Evolutionary conservation across 768 basidiomycete genomes (phyloP), one percentile per base, ranked within the genome.

Genomic region (Lactifluus subvellereus): DNA sequence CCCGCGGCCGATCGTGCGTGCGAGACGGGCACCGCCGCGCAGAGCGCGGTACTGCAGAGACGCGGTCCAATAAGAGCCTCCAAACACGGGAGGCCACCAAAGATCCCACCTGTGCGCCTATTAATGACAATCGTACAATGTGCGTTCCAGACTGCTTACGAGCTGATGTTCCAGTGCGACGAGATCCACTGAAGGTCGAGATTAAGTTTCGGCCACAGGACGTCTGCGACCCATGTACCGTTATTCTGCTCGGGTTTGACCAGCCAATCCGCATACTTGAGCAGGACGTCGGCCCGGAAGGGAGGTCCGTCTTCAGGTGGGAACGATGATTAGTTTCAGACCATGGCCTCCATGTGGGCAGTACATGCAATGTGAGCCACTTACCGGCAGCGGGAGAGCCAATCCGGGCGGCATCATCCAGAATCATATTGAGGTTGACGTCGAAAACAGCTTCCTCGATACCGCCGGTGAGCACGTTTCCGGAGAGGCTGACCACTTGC

Each of bases 141-240:
- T 35, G 10, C 32, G 5, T 5, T 20, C 35, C 5, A 37, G 14
- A 35, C 20, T n/a, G 16, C 58, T 32, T 3, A 64, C 63, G 59
- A 60, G 63, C 53, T 64, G 38, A 13, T 5, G 33, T 60, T 64
- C 63, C 59, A 60, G 40, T 64, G 58, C 4, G 37, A 20, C 10
- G 63, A 38, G 32, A 60, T 60, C 63, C 63, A 64, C 11, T 56
- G 63, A 33, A 64, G 53, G 40, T 64, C 63, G 42, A 64, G 54
- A 22, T 64, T 65, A 22, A 65, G 47, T 11, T 54, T 60, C 27
- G 59, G 54, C 59, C 63, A 61, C 22, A 65, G 59, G 6, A 43
- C 42, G 38, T 61, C 63, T 9, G 59, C 49, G 32, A 65, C 63
- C 59, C 59, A 65, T 33, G 58, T 64, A 18, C 63, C 54, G 33